phyloP scores from a whole-genome alignment of 805 yeast species.

The Barnettozyma sucrosica region DNA sequence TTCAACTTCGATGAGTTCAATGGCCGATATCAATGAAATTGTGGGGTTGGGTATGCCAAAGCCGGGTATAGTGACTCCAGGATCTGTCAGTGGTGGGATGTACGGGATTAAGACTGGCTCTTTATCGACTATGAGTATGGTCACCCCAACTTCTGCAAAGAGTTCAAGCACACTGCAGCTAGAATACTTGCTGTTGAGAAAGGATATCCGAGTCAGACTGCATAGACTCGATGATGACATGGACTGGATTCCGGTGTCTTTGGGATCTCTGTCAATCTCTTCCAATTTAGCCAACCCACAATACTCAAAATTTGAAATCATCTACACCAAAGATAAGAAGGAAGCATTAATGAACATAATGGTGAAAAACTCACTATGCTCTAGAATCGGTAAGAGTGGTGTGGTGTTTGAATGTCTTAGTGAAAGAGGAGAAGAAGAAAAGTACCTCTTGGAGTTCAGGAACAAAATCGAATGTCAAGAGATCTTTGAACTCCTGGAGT shows the following conservation, averaged over 20 bases:
- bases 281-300: slow-evolving; percentile 19
- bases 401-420: slow-evolving; percentile 15
- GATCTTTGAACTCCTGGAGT: slow-evolving; percentile 16
- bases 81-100: background rate
- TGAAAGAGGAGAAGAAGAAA: slow-evolving; percentile 16
- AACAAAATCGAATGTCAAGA: slow-evolving; percentile 18
- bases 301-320: slow-evolving; percentile 17
- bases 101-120: slow-evolving; percentile 1
- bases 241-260: slow-evolving; percentile 25
- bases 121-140: slow-evolving; percentile 14
- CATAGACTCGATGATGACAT: slow-evolving; percentile 21
- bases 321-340: slow-evolving; percentile 3
- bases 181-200: slow-evolving; percentile 17
- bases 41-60: slow-evolving; percentile 3
- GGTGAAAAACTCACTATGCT: slow-evolving; percentile 16
- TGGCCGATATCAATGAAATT: slow-evolving; percentile 9
- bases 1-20: slow-evolving; percentile 23
- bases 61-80: slow-evolving; percentile 6
- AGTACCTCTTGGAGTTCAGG: slow-evolving; percentile 22
- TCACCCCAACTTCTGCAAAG: slow-evolving; percentile 5
- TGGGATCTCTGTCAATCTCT: slow-evolving; percentile 19
- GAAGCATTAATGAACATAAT: slow-evolving; percentile 4
- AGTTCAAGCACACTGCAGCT: slow-evolving; percentile 5
- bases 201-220: slow-evolving; percentile 19
- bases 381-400: slow-evolving; percentile 23